These are phyloP conservation scores for Vigna reflexopilosa DNA, from an alignment of 306 rosid species.

Conservation along the genomic window DNA sequence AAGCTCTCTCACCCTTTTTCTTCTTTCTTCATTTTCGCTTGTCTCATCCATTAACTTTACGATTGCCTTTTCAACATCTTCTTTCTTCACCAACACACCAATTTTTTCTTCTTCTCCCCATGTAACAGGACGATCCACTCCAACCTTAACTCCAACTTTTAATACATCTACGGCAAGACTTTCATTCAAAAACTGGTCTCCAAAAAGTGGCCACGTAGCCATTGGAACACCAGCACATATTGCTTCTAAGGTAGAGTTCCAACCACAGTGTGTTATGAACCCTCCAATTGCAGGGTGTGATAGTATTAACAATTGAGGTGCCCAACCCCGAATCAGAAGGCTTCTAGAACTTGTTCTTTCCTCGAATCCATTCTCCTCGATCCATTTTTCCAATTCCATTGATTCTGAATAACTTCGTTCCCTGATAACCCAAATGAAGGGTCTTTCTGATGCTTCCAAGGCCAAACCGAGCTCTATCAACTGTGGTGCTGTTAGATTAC, in stretches of 20 bases:
- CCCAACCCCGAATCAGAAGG: conserved; percentile 63
- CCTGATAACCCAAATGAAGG: conserved; percentile 68
- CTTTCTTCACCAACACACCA: conserved; percentile 49
- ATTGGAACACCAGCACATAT: conserved; percentile 61
- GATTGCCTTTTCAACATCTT: conserved; percentile 51
- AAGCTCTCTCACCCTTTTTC: conserved; percentile 40
- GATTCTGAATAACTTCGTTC: conserved; percentile 39
- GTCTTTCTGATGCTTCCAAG: conserved; percentile 59
- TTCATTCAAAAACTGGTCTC: conserved; percentile 58
- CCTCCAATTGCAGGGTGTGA: conserved; percentile 64
- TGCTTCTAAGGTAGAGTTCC: conserved; percentile 67
- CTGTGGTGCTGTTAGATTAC: conserved; percentile 39
- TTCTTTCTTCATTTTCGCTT: conserved; percentile 50
- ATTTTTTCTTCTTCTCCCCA: conserved; percentile 50
- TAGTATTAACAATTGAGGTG: conserved; percentile 59
- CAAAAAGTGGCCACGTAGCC: conserved; percentile 71
- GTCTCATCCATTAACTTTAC: conserved; percentile 49
- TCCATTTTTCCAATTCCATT: conserved; percentile 54
- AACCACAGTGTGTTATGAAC: conserved; percentile 68
- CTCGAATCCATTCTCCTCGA: conserved; percentile 49
- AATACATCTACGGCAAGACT: conserved; percentile 40
- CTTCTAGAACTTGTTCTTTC: conserved; percentile 49
- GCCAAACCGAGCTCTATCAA: conserved; percentile 56
- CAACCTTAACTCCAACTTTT: conserved; percentile 48
- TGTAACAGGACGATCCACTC: conserved; percentile 25